Evolutionary conservation across 2,329 filamentous ascomycete species (phyloP), one percentile per base, ranked within the genome.

Genomic region (Fusarium pseudocircinatum): DNA sequence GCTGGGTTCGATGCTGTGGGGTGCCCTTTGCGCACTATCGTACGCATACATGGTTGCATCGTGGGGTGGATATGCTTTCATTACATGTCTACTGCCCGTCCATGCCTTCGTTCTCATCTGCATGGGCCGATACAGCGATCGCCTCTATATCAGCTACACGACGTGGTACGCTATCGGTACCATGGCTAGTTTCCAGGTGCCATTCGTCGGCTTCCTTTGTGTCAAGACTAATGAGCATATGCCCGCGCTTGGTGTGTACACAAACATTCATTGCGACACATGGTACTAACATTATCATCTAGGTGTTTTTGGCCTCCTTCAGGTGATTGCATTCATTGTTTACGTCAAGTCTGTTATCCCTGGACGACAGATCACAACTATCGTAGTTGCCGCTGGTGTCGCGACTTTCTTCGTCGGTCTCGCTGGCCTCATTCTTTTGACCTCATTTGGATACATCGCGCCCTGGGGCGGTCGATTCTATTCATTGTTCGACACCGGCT

Each of bases 31-130:
- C 78, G 96, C 96, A 47, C 88, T 99, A 62, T 98, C 97, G 85
- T 99, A 99, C 84, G 96, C 96, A 80, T 99, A 99, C 90, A 99
- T 99, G 96, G 96, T 99, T 74, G 96, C 96, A 54, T 97, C 97
- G 24, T 99, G 96, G 96, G 96, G 96, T 88, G 96, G 96, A 81
- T 99, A 99, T 83, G 96, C 97, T 79, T 99, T 99, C 89, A 99
- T 99, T 81, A 99, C 97, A 70, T 98, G 97, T 82, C 86, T 99
- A 84, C 91, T 99, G 67, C 96, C 96, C 42, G 90, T 99, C 76
- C 96, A 99, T 83, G 92, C 94, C 13, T 95, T 99, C 78, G 94
- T 97, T 52, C 88, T 99, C 76, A 92, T 99, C 79, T 94, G 93
- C 85, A 99, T 99, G 96, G 97, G 97, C 58, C 88, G 96, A 68